Conservation (phyloP, 2,329 filamentous ascomycete species). For the Verticillium longisporum region DNA sequence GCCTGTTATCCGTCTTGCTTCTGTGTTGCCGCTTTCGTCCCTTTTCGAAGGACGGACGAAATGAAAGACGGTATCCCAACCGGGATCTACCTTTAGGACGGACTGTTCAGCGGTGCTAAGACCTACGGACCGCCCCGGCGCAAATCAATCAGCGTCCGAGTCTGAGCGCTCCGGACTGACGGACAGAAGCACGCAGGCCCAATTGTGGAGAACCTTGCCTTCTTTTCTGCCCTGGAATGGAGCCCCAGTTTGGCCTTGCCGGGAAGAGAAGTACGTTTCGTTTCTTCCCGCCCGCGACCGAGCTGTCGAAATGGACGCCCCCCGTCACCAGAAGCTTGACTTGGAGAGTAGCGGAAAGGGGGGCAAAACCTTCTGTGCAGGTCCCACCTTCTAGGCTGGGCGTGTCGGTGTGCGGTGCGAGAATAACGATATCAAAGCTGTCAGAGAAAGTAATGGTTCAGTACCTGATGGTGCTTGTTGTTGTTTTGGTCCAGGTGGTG, state of each 20-base stretch:
- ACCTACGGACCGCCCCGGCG: conserved; percentile 5
- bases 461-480: background rate
- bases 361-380: background rate
- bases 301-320: background rate
- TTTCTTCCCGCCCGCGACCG: background rate
- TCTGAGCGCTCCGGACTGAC: conserved; percentile 4
- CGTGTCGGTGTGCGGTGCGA: background rate
- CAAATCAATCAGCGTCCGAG: conserved; percentile 9
- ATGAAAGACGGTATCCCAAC: background rate
- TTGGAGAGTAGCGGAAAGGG: background rate
- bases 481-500: background rate
- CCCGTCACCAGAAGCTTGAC: background rate
- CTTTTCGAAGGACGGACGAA: no score
- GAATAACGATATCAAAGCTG: background rate
- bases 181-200: conserved; percentile 27
- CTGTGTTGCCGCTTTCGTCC: no score
- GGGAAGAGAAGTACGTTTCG: background rate
- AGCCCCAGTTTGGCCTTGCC: conserved; percentile 8
- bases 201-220: conserved; percentile 22
- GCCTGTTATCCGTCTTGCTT: no score
- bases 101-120: background rate
- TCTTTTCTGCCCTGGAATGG: background rate
- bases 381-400: background rate
- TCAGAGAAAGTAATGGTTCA: background rate
- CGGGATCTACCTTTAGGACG: background rate